These are phyloP conservation scores for Candida michaelii DNA, from an alignment of 805 yeast genomes.

Conservation along the genomic window DNA sequence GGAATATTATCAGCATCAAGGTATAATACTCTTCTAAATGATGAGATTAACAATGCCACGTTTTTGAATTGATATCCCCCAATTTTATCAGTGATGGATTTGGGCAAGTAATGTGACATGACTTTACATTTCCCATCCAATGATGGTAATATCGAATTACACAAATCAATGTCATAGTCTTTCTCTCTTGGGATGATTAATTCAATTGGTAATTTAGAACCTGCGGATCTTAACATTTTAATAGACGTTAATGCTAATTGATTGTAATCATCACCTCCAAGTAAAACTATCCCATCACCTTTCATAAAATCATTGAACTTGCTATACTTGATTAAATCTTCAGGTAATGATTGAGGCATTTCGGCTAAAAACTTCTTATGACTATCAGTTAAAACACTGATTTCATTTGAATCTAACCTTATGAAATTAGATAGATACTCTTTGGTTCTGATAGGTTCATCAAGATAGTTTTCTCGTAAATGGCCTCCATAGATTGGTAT, in stretches of 20 bases:
- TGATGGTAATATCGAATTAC: conserved; percentile 30
- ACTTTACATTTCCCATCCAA: conserved; percentile 40
- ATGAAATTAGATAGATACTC: conserved; percentile 24
- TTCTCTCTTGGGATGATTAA: conserved; percentile 31
- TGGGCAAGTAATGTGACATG: conserved; percentile 47
- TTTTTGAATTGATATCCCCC: conserved; percentile 36
- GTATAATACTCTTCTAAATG: conserved; percentile 35
- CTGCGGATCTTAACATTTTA: conserved; percentile 31
- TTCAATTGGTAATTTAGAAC: conserved; percentile 38
- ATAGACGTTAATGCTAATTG: conserved; percentile 35
- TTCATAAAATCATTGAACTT: conserved; percentile 27
- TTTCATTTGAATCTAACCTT: conserved; percentile 21
- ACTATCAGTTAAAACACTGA: conserved; percentile 18
- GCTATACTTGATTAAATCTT: conserved; percentile 19
- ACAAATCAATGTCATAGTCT: conserved; percentile 36
- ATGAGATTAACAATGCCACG: conserved; percentile 35
- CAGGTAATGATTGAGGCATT: conserved; percentile 25
- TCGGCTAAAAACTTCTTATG: conserved; percentile 22
- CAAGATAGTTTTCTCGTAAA: conserved; percentile 28
- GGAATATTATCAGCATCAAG: conserved; percentile 43
- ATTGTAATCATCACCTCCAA: conserved; percentile 38
- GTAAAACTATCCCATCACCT: conserved; percentile 42
- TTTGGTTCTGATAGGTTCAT: conserved; percentile 29
- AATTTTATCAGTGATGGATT: conserved; percentile 19
- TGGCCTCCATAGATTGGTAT: conserved; percentile 35